Percentiles rank a stretch among this genome's conserved stretches.
These are phyloP conservation scores for Telopea speciosissima DNA, from an alignment of 177 flowering plant species.

Conservation along the genomic window DNA sequence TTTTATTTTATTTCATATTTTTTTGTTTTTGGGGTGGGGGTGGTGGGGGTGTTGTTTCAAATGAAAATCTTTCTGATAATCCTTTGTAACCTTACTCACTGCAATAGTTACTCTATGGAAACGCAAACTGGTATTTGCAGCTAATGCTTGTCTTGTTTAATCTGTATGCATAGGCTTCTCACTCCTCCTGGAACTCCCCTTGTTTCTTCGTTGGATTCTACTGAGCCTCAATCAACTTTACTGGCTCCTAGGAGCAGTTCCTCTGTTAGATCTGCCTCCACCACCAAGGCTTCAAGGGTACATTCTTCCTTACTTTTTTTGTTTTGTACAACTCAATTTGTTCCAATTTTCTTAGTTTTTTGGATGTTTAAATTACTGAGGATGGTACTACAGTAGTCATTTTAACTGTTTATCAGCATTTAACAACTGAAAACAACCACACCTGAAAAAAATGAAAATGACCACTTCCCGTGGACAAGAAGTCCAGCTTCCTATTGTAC, in stretches of 20 bases:
- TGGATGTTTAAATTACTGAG: not conserved
- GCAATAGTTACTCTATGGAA: not conserved
- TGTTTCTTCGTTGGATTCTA: conserved; percentile 40
- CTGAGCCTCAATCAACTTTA: conserved; percentile 30
- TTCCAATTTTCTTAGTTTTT: not conserved
- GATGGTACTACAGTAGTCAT: not conserved
- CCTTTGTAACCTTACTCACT: not conserved
- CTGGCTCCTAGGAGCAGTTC: conserved; percentile 44
- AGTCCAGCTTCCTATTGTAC: not conserved
- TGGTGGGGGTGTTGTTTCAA: not conserved
- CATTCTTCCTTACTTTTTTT: not conserved
- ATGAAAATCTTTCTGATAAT: not conserved
- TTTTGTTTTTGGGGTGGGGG: no score
- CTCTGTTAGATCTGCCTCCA: conserved; percentile 34
- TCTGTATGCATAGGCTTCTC: conserved; percentile 44
- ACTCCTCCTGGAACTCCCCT: conserved; percentile 83
- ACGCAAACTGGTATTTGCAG: not conserved
- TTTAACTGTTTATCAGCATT: not conserved
- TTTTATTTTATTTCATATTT: no score
- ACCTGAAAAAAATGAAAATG: no score
- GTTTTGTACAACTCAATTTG: not conserved
- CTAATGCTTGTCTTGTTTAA: not conserved
- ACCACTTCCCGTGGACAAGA: not conserved
- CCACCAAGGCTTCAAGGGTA: conserved; percentile 68
- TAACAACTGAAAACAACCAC: no score